Evolutionary conservation across 345 rosid genomes (phyloP), one percentile per base, ranked within the genome.

Genomic region (Acer negundo): DNA sequence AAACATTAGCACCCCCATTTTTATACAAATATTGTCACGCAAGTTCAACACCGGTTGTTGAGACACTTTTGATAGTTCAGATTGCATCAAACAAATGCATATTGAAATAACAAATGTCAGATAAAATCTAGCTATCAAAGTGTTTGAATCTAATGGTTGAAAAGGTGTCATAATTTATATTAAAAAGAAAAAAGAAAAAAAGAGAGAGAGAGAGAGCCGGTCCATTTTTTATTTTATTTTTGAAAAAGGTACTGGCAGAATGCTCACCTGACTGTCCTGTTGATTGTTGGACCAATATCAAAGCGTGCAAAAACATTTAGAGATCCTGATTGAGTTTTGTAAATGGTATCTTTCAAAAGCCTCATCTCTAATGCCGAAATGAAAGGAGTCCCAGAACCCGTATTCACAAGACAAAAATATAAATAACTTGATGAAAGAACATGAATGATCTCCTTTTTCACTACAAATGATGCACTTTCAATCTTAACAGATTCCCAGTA

Each of bases 321-420:
- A 83, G 87, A 67, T 67, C 82, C 79, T 2, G 66, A 12, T 62
- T 53, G 42, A 2, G 84, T 42, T 38, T 9, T 12, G 56, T 81
- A 86, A 28, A 75, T 77, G 0, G 35, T 67, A 58, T 11, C 74
- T 46, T 58, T 80, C 38, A 88, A 19, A 16, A 68, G 83, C 81
- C 85, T 83, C 3, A 84, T 56, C 72, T 88, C 87, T 69, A 86
- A 78, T 28, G 75, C 77, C 8, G 86, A 84, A 76, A 85, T 85
- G 64, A 84, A 86, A 67, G 88, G 89, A n/a, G 75, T 44, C 15
- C 85, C 85, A 1, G 23, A 28, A 1, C 81, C 81, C 13, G 73
- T 84, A 19, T 85, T 88, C 4, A 84, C 73, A 1, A 86, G 84
- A 80, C 89, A 86, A 46, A 88, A 53, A 11, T 80, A 11, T 19